Conservation (phyloP, 352 stramenopile species). For the Phytophthora vignae region DNA sequence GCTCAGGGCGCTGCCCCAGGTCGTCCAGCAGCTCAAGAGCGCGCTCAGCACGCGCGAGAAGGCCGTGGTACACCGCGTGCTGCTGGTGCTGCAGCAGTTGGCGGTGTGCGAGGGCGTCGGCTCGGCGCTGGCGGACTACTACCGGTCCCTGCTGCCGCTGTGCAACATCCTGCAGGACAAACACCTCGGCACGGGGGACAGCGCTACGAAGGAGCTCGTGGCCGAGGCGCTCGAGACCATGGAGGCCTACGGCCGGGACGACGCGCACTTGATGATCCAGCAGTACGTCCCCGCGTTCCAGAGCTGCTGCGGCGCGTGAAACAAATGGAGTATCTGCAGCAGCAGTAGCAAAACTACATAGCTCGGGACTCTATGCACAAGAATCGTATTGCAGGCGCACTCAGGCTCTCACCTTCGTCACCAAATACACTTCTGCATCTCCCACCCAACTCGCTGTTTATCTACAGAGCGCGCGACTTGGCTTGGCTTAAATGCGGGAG, state of each 20-base stretch:
- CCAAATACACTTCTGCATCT: slow-evolving; percentile 19
- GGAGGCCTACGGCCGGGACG: slow-evolving; percentile 74
- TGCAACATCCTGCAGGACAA: slow-evolving; percentile 88
- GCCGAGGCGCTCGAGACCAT: slow-evolving; percentile 76
- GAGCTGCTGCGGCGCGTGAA: slow-evolving; percentile 45
- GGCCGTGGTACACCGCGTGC: slow-evolving; percentile 67
- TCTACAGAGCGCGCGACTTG: background rate
- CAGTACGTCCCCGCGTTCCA: slow-evolving; percentile 82
- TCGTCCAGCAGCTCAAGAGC: slow-evolving; percentile 71
- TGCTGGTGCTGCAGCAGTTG: slow-evolving; percentile 80
- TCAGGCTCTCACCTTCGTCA: slow-evolving; percentile 9
- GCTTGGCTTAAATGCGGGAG: slow-evolving; percentile 76
- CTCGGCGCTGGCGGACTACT: slow-evolving; percentile 68
- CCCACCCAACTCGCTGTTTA: slow-evolving; percentile 5
- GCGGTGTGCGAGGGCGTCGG: slow-evolving; percentile 76
- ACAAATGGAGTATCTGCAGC: background rate
- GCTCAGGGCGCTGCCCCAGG: slow-evolving; percentile 56
- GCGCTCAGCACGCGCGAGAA: slow-evolving; percentile 74
- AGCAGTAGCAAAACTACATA: background rate
- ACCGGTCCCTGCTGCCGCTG: slow-evolving; percentile 76
- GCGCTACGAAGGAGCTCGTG: slow-evolving; percentile 63
- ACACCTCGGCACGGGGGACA: slow-evolving; percentile 74
- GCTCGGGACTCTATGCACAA: slow-evolving; percentile 28
- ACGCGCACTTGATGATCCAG: slow-evolving; percentile 75
- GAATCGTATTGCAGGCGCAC: slow-evolving; percentile 19